Base-by-base conservation (phyloP, 2,329 filamentous ascomycete genomes). In the Fusarium tupiense region DNA sequence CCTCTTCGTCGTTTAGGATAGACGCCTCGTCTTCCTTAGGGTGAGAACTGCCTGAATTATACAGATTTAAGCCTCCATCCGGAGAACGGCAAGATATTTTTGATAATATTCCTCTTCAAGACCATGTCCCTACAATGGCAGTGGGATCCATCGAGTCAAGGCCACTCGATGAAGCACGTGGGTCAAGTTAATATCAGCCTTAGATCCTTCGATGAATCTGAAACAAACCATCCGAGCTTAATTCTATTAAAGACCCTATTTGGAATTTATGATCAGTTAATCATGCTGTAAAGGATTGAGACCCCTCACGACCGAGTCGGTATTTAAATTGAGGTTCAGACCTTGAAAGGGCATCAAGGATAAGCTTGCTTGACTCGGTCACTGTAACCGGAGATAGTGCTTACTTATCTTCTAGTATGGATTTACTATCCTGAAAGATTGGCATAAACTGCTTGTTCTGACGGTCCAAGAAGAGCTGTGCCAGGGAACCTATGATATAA, bases 91-190 rank as follows among this genome's bases (percentile, higher is more conserved):
- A 8, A 20, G 19, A 13, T 6, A 16, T 16, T 11, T 20, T 26
- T 10, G 9, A 16, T 37, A 17, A 37, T 24, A 3, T 37, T 12
- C 9, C 31, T 35, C 31, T 37, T 26, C 13, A 26, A 9, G 7
- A 20, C 22, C 31, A 58, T 19, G 35, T 10, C 50, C 33, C 22
- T 46, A 47, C 17, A 12, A 31, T 10, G 26, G 12, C 16, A 22
- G 35, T 29, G 53, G 53, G 33, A 13, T 57, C 19, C 9, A 22
- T 38, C 10, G 13, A 33, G 33, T 11, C 41, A 40, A 31, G 38
- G 6, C 61, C 61, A 63, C 41, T 60, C 53, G n/a, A 60, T 46
- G 14, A 29, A 20, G 53, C 53, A 63, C 61, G 61, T 63, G 61
- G 61, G 53, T 4, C 26, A 35, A 26, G 24, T 22, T 60, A 7